These are phyloP conservation scores for Mychonastes homosphaera DNA, from an alignment of 139 green algal species.

Conservation along the genomic window DNA sequence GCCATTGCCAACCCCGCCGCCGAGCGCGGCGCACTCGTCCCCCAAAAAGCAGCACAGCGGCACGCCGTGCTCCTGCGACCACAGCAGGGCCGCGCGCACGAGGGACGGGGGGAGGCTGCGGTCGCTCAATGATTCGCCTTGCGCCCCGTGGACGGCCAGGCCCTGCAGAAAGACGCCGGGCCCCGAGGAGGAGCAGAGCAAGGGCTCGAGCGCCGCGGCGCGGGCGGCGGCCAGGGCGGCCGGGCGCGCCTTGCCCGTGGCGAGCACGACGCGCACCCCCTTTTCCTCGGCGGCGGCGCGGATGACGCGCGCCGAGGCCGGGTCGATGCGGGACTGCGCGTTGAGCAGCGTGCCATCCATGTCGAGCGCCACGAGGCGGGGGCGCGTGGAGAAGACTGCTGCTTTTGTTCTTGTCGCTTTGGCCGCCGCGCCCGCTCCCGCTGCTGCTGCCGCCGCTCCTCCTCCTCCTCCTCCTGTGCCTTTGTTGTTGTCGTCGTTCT, in stretches of 20 bases:
- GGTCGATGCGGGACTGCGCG: conserved; percentile 41
- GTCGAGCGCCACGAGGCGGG: conserved; percentile 58
- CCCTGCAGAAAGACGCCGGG: conserved; percentile 66
- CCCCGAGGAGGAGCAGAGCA: conserved; percentile 42
- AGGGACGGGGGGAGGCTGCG: conserved; percentile 36
- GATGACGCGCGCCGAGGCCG: conserved; percentile 51
- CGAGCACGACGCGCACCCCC: conserved; percentile 71
- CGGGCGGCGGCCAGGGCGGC: conserved; percentile 58
- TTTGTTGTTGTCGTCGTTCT: not conserved
- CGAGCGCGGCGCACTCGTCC: conserved; percentile 72
- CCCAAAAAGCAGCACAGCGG: conserved; percentile 68
- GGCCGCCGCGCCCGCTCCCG: not conserved
- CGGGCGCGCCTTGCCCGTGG: conserved; percentile 89
- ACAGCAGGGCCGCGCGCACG: conserved; percentile 50
- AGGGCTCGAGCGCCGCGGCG: conserved; percentile 41
- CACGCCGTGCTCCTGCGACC: conserved; percentile 15
- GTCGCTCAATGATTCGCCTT: conserved; percentile 29
- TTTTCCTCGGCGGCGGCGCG: conserved; percentile 31
- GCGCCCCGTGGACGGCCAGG: conserved; percentile 16
- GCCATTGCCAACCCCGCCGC: no score
- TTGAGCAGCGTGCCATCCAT: conserved; percentile 76
- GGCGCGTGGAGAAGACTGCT: conserved; percentile 1
- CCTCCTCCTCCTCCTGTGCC: not conserved
- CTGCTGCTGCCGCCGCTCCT: not conserved
- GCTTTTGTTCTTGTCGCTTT: not conserved